Base-by-base conservation (phyloP, 148 eudicot genomes). In the Beta vulgaris region DNA sequence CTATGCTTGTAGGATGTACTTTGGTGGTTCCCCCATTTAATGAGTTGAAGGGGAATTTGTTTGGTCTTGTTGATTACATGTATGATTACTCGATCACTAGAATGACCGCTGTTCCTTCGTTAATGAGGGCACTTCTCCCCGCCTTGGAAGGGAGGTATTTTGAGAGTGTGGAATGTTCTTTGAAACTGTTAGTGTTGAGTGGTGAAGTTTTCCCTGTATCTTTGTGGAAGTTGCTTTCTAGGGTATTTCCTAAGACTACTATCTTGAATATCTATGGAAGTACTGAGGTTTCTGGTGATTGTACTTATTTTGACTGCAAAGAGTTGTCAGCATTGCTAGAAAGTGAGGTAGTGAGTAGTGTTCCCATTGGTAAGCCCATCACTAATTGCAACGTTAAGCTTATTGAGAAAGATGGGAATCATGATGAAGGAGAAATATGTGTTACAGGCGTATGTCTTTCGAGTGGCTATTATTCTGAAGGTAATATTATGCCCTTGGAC, bases 241-340 rank as follows among this genome's bases (percentile, higher is more conserved):
- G 85, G 83, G 60, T 84, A 73, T 86, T 94, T 71, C 96, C 96
- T 21, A 72, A 62, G 69, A 85, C 93, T 76, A 37, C 76, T 68
- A 85, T 94, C 79, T 87, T 94, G 85, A 94, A 94, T 84, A 77
- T 91, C 18, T 94, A 94, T 82, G 98, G 98, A 26, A 90, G 97
- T 66, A 94, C 98, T 35, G 98, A 94, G 93, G 98, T 91, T 53
- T 87, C 97, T 19, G 98, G 96, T 68, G 98, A 94, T 76, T 94
- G 97, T 81, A 88, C 93, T 57, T 94, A 86, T 83, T 94, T 91
- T 80, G 96, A 94, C 73, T 94, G 97, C 88, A 85, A 83, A 71
- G 77, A 73, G 60, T 82, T 90, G 80, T 88, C 84, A 1, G 49
- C 34, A 29, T 79, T 88, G 57, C 78, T 91, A 42, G 90, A 90